These are phyloP conservation scores for Pseudopithomyces chartarum DNA, from an alignment of 2,329 filamentous ascomycete species.

Conservation along the genomic window DNA sequence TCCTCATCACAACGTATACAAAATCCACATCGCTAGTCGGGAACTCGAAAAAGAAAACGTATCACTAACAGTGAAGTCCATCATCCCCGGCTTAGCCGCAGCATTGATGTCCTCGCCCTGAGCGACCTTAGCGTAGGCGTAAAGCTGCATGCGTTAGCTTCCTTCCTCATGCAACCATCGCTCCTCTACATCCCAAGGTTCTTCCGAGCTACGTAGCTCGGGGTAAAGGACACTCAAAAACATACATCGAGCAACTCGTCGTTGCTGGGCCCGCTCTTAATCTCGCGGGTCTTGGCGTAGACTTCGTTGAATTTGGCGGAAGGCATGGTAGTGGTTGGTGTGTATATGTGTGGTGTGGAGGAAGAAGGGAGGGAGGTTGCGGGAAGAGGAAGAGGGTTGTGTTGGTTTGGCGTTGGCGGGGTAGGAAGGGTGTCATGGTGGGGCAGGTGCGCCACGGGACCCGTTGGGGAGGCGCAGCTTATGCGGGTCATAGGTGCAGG, in stretches of 20 bases:
- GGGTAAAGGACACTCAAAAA: slow-evolving; percentile 13
- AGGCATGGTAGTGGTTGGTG: slow-evolving; percentile 21
- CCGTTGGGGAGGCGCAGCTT: no score
- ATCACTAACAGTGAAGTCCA: slow-evolving; percentile 67
- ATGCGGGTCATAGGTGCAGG: no score
- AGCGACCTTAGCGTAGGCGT: slow-evolving; percentile 54
- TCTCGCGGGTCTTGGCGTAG: slow-evolving; percentile 37
- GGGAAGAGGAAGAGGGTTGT: neutral
- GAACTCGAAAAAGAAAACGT: neutral
- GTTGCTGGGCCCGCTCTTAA: slow-evolving; percentile 36
- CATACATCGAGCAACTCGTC: slow-evolving; percentile 59
- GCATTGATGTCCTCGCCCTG: slow-evolving; percentile 46
- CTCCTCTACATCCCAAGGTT: no score
- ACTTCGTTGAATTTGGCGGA: slow-evolving; percentile 37
- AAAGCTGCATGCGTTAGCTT: slow-evolving; percentile 49
- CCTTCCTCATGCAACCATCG: no score
- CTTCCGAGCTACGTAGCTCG: no score
- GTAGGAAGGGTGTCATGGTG: no score
- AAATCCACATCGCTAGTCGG: no score
- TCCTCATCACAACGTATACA: no score
- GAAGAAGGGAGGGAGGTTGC: no score
- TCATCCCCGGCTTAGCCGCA: slow-evolving; percentile 64
- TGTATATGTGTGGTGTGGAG: no score
- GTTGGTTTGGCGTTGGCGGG: neutral
- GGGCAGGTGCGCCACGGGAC: no score